Conservation (phyloP, 129 eudicot species). For the Cynara cardunculus region DNA sequence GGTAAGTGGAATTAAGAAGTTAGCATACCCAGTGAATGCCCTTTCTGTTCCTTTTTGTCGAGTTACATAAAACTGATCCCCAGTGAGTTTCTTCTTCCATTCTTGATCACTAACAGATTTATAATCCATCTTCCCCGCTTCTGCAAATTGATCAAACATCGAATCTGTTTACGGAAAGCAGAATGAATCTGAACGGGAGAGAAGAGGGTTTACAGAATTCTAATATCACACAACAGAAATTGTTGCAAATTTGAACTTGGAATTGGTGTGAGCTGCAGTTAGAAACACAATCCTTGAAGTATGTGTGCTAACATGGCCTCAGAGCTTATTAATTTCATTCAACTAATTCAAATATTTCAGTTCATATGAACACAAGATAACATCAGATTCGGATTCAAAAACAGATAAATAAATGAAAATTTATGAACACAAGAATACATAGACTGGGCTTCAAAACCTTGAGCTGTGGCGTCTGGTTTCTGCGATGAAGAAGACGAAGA, state of each 20-base stretch:
- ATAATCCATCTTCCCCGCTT: conserved; percentile 43
- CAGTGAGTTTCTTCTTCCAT: conserved; percentile 65
- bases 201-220: background rate
- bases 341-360: background rate
- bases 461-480: conserved; percentile 48
- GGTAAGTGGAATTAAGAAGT: background rate
- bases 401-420: background rate
- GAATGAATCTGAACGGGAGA: background rate
- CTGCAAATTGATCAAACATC: conserved; percentile 29
- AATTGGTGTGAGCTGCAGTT: too few relatives aligned
- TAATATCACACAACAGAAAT: too few relatives aligned
- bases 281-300: background rate
- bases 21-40: conserved; percentile 80
- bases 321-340: background rate
- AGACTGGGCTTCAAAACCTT: conserved; percentile 34
- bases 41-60: conserved; percentile 94
- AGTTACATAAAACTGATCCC: conserved; percentile 69
- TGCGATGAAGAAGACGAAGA: conserved; percentile 76
- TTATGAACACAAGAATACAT: background rate
- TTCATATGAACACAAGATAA: background rate
- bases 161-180: background rate
- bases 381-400: too few relatives aligned
- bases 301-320: background rate
- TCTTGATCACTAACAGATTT: conserved; percentile 62
- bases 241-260: too few relatives aligned